Conservation (phyloP, 2,329 filamentous ascomycete genomes). For the Claviceps sp. region DNA sequence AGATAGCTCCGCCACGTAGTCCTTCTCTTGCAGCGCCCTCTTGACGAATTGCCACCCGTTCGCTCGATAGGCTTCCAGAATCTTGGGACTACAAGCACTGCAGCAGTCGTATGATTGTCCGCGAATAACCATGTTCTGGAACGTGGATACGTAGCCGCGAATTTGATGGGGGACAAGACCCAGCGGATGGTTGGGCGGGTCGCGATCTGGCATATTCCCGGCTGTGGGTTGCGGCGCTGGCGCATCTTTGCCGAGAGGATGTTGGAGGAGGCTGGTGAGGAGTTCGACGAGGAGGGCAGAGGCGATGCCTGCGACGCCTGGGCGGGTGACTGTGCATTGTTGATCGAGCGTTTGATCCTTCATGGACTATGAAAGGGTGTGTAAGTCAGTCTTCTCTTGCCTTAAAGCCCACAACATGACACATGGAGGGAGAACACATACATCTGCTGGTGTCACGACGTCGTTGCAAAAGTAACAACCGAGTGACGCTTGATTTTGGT, state of each 20-base stretch:
- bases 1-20: slow-evolving; percentile 66
- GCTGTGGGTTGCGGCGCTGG: slow-evolving; percentile 37
- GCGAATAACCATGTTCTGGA: slow-evolving; percentile 59
- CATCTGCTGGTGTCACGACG: slow-evolving; percentile 85
- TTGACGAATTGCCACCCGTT: slow-evolving; percentile 69
- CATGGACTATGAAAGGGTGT: slow-evolving; percentile 48
- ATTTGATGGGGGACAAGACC: slow-evolving; percentile 69
- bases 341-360: slow-evolving; percentile 94
- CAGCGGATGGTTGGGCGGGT: slow-evolving; percentile 45
- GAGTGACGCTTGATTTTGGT: slow-evolving; percentile 50
- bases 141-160: slow-evolving; percentile 62
- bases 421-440: slow-evolving; percentile 34
- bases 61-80: slow-evolving; percentile 52
- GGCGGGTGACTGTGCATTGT: slow-evolving; percentile 92
- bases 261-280: slow-evolving; percentile 75
- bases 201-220: slow-evolving; percentile 34
- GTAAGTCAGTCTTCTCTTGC: neutral
- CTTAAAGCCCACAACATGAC: neutral
- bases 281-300: slow-evolving; percentile 86
- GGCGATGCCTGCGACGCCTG: slow-evolving; percentile 82
- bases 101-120: slow-evolving; percentile 69
- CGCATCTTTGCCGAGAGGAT: slow-evolving; percentile 55
- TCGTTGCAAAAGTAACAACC: slow-evolving; percentile 99
- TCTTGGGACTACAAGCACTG: slow-evolving; percentile 61
- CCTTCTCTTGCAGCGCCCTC: slow-evolving; percentile 57